Evolutionary conservation across 2,329 filamentous ascomycete species (phyloP).

Genomic region (Paecilomyces dactylethromorphus): DNA sequence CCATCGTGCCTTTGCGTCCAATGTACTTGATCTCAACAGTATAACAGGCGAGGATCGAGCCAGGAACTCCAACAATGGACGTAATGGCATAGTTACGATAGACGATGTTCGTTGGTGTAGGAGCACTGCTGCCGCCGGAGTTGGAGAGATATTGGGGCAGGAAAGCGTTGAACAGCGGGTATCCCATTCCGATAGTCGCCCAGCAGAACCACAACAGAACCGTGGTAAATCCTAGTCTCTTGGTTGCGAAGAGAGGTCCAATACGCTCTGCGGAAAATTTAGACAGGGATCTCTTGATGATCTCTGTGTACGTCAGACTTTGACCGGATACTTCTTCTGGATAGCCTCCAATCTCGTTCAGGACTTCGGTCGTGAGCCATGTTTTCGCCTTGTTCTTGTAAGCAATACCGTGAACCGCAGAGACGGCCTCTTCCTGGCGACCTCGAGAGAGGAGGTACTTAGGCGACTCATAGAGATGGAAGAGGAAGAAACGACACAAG

Average conservation of each 20-base stretch:
- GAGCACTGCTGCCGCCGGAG: slow-evolving; percentile 34
- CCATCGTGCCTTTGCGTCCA: slow-evolving; percentile 53
- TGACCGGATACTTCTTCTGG: slow-evolving; percentile 34
- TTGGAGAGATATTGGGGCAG: slow-evolving; percentile 77
- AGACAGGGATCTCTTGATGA: slow-evolving; percentile 54
- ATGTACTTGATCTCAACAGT: slow-evolving; percentile 64
- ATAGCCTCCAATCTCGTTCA: slow-evolving; percentile 49
- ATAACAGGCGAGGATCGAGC: slow-evolving; percentile 66
- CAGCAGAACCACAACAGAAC: slow-evolving; percentile 68
- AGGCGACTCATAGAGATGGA: slow-evolving; percentile 77
- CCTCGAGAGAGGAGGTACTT: slow-evolving; percentile 75
- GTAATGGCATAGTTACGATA: slow-evolving; percentile 83
- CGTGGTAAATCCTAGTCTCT: slow-evolving; percentile 44
- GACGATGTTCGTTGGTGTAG: slow-evolving; percentile 32
- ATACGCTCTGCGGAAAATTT: slow-evolving; percentile 64
- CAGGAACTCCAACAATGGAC: slow-evolving; percentile 68
- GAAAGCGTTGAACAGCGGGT: slow-evolving; percentile 84
- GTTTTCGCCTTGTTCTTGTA: slow-evolving; percentile 62
- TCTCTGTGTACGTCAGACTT: slow-evolving; percentile 38
- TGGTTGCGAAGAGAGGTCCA: slow-evolving; percentile 53
- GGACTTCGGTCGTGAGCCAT: slow-evolving; percentile 67
- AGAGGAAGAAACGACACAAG: slow-evolving; percentile 68
- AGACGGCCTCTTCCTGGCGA: slow-evolving; percentile 70
- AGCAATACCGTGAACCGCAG: slow-evolving; percentile 72
- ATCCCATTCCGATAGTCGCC: slow-evolving; percentile 77